phyloP scores from a whole-genome alignment of 805 yeast species.

The Vanderwaltozyma verrucispora region DNA sequence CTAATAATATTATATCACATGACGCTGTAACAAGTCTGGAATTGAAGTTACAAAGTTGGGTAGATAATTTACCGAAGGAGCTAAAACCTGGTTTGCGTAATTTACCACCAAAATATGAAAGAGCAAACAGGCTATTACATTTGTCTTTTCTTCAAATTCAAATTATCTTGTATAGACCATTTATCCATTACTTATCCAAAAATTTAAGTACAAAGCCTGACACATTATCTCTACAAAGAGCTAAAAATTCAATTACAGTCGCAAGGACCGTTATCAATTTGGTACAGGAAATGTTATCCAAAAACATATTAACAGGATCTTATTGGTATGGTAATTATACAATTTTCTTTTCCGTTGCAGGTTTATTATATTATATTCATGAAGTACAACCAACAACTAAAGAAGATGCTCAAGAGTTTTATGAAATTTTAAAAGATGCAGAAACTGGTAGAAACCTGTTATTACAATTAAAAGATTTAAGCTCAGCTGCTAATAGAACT shows the following conservation, averaged over 20 bases:
- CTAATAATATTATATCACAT: slow-evolving; percentile 25
- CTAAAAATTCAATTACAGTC: slow-evolving; percentile 74
- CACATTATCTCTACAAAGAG: slow-evolving; percentile 50
- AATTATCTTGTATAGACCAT: slow-evolving; percentile 79
- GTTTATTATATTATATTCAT: slow-evolving; percentile 73
- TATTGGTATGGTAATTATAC: slow-evolving; percentile 94
- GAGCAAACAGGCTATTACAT: slow-evolving; percentile 69
- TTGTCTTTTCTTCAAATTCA: slow-evolving; percentile 71
- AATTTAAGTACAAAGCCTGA: slow-evolving; percentile 32
- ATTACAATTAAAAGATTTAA: slow-evolving; percentile 57
- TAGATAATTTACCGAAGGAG: slow-evolving; percentile 57
- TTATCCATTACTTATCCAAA: slow-evolving; percentile 54
- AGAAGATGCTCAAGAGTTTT: slow-evolving; percentile 40
- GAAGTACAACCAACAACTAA: slow-evolving; percentile 36
- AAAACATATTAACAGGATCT: slow-evolving; percentile 67
- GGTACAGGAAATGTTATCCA: slow-evolving; percentile 69
- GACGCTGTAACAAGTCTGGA: slow-evolving; percentile 61
- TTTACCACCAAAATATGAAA: slow-evolving; percentile 37
- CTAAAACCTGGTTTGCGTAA: slow-evolving; percentile 44
- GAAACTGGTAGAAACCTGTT: slow-evolving; percentile 71
- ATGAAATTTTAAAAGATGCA: slow-evolving; percentile 59
- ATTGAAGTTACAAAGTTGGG: slow-evolving; percentile 63
- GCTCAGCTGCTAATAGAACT: slow-evolving; percentile 71
- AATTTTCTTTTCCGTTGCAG: slow-evolving; percentile 84
- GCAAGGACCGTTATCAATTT: slow-evolving; percentile 71